Percentiles rank a stretch among this genome's conserved stretches.
These are phyloP conservation scores for Excoecaria agallocha DNA, from an alignment of 345 rosid species.

Conservation along the genomic window DNA sequence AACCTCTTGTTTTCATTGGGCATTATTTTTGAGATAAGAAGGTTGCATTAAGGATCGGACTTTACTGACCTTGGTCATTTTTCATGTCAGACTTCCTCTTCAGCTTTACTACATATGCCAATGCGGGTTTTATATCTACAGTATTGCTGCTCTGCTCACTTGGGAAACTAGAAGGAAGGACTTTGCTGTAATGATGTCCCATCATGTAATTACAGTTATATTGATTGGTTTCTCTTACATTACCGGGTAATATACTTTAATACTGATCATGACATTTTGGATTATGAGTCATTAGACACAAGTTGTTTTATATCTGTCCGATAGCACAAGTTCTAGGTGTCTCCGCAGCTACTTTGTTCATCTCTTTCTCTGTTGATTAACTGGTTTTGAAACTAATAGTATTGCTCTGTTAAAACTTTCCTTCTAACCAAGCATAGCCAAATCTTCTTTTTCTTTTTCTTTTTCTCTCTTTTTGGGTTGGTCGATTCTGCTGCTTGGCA, in stretches of 20 bases:
- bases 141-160: conserved; percentile 74
- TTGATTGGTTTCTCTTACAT: conserved; percentile 76
- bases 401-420: neutral
- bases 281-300: neutral
- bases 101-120: conserved; percentile 85
- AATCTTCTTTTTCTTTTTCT: neutral
- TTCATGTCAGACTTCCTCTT: conserved; percentile 56
- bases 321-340: neutral
- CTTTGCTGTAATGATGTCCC: conserved; percentile 97
- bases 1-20: neutral
- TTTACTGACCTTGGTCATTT: conserved; percentile 12
- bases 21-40: neutral
- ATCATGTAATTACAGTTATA: conserved; percentile 83
- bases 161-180: conserved; percentile 99
- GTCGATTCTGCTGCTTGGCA: neutral
- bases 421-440: no score
- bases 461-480: neutral
- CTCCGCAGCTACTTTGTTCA: neutral
- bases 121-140: conserved; percentile 82
- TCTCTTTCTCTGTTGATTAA: neutral
- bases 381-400: no score
- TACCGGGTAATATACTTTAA: conserved; percentile 50
- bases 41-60: neutral
- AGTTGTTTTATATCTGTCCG: neutral
- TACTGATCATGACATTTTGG: neutral